Evolutionary conservation across 1,139 yeast species (phyloP), one percentile per base, ranked within the genome.

Genomic region (Debaryomyces subglobosus): DNA sequence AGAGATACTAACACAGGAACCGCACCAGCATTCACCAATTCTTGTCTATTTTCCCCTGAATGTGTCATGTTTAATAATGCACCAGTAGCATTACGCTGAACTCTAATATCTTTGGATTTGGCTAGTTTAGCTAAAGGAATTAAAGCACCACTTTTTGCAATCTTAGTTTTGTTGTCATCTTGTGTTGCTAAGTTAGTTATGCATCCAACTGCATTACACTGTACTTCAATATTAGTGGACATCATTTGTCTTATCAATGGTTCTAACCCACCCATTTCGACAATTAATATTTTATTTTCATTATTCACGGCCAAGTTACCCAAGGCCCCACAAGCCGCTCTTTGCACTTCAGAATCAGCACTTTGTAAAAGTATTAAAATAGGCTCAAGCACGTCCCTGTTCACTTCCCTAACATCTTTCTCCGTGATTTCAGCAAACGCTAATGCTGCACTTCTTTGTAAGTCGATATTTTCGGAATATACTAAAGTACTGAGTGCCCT

Each of bases 371-470:
- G 77, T 46, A 91, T 89, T 51, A 94, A 77, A 45, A 94, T 91
- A 41, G 99, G 99, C 65, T 94, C 97, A 57, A 94, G 76, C 3
- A 94, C 97, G 57, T 90, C 96, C 52, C 96, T 78, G 58, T 87
- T 86, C 30, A 94, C 98, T 45, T 95, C 89, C 54, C 96, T 81
- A 37, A 92, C 94, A 62, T 89, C 96, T 68, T 94, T 95, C 65
- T 94, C 99, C 39, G 99, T 94, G 50, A 95, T 92, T 69, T 94
- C 99, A 9, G 99, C 99, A 77, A 94, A 94, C 10, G 99, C 99
- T 59, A 94, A 78, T 6, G 99, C 99, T 2, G 99, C 99, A 66
- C 96, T 89, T 63, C 99, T 83, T 69, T 94, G 98, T 51, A 94
- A 79, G 65, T 94, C 98, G 57, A 94, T 83, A 64, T 94, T 94